Conservation (phyloP, 768 basidiomycete genomes). For the Termitomyces heimii region DNA sequence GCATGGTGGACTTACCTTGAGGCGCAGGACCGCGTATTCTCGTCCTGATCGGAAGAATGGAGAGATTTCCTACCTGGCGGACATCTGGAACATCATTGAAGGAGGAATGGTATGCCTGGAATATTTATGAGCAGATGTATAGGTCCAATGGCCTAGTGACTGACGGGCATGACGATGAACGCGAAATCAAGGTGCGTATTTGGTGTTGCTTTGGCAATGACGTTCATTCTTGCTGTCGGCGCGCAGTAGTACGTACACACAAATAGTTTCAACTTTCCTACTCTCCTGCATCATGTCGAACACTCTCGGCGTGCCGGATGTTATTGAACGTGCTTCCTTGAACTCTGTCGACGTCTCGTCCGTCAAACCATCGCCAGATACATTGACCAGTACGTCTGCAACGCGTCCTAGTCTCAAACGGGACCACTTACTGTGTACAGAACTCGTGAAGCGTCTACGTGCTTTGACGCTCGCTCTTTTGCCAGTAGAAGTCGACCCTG, state of each 20-base stretch:
- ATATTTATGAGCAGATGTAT: not conserved
- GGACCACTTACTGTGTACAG: constrained; percentile 27
- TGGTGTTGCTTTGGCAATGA: constrained; percentile 27
- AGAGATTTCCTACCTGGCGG: constrained; percentile 84
- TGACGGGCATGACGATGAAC: constrained; percentile 43
- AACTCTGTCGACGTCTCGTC: constrained; percentile 31
- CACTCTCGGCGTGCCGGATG: constrained; percentile 22
- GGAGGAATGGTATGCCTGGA: constrained; percentile 92
- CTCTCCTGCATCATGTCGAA: constrained; percentile 24
- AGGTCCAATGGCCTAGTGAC: constrained; percentile 16
- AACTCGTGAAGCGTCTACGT: constrained; percentile 75
- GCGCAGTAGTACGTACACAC: not conserved
- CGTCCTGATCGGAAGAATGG: constrained; percentile 86
- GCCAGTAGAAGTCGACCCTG: constrained; percentile 72
- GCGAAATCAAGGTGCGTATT: constrained; percentile 20
- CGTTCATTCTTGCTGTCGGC: constrained; percentile 15
- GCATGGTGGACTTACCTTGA: constrained; percentile 40
- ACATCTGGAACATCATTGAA: constrained; percentile 83
- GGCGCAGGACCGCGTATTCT: constrained; percentile 92
- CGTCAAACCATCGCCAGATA: constrained; percentile 59
- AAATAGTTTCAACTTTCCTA: not conserved
- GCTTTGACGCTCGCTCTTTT: constrained; percentile 70
- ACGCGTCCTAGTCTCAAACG: not conserved
- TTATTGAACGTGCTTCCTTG: constrained; percentile 40
- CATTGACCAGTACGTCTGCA: constrained; percentile 59